Conservation (phyloP, 129 eudicot genomes). For the Arctium minus region DNA sequence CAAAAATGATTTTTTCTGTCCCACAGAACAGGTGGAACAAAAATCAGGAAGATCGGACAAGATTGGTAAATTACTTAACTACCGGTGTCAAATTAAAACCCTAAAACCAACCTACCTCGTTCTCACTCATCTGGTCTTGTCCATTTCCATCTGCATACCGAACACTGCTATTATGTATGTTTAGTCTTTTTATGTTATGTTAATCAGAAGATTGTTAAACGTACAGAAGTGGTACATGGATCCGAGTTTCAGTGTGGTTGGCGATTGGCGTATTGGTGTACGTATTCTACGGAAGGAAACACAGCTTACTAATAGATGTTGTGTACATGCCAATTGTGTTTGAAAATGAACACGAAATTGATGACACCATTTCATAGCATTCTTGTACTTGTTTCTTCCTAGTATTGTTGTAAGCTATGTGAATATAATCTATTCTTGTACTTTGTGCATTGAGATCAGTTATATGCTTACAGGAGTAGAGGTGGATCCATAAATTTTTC, state of each 20-base stretch:
- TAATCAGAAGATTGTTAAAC: neutral
- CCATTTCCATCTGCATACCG: neutral
- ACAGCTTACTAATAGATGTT: conserved; percentile 38
- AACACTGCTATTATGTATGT: neutral
- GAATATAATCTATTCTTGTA: neutral
- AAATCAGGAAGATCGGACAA: neutral
- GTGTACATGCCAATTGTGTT: conserved; percentile 32
- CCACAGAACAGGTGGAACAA: neutral
- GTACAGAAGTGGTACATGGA: conserved; percentile 53
- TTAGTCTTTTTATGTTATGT: neutral
- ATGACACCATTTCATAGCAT: conserved; percentile 18
- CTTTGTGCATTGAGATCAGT: neutral
- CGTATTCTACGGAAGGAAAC: conserved; percentile 53
- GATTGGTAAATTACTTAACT: neutral
- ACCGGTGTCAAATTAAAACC: neutral
- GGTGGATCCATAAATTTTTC: too few species aligned
- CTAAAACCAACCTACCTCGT: neutral
- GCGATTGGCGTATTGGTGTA: conserved; percentile 50
- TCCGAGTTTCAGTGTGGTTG: conserved; percentile 53
- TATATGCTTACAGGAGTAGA: neutral
- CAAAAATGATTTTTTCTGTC: too few species aligned
- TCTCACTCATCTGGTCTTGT: neutral
- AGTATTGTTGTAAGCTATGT: conserved; percentile 26
- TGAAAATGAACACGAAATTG: conserved; percentile 10
- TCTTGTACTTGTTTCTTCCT: conserved; percentile 10